Conservation (phyloP, 2,329 filamentous ascomycete species). For the Beauveria rudraprayagi region DNA sequence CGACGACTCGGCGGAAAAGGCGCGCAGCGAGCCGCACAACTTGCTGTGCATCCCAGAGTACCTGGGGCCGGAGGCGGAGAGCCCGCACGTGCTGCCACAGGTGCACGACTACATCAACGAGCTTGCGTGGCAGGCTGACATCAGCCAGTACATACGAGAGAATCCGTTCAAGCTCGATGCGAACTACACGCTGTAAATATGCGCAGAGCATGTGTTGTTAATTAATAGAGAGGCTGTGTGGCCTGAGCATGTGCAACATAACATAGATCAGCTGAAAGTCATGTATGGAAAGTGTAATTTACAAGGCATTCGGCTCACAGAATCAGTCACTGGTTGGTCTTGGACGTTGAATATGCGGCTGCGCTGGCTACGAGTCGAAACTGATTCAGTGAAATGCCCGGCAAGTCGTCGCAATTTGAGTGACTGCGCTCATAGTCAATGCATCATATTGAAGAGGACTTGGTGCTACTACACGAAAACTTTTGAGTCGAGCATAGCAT, state of each 20-base stretch:
- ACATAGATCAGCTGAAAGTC: not conserved
- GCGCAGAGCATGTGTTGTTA: not conserved
- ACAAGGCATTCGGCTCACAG: not conserved
- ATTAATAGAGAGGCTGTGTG: not conserved
- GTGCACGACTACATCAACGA: conserved; percentile 55
- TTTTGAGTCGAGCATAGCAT: not conserved
- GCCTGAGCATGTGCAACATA: not conserved
- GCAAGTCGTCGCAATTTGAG: too few relatives aligned
- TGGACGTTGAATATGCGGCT: not conserved
- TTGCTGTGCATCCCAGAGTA: conserved; percentile 77
- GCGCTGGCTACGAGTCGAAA: not conserved
- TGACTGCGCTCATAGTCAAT: not conserved
- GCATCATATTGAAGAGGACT: not conserved
- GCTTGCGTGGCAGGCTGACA: conserved; percentile 46
- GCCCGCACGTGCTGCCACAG: conserved; percentile 40
- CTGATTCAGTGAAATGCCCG: too few relatives aligned
- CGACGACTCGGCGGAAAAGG: conserved; percentile 79
- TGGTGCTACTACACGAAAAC: not conserved
- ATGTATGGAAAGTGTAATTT: not conserved
- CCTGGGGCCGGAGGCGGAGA: conserved; percentile 34
- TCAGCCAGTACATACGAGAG: conserved; percentile 52
- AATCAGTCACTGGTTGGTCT: not conserved
- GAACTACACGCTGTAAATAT: conserved; percentile 15
- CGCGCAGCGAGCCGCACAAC: conserved; percentile 73
- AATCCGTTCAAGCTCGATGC: conserved; percentile 39